Evolutionary conservation across 805 yeast species (phyloP).

Genomic region (Kluyveromyces dobzhanskii): DNA sequence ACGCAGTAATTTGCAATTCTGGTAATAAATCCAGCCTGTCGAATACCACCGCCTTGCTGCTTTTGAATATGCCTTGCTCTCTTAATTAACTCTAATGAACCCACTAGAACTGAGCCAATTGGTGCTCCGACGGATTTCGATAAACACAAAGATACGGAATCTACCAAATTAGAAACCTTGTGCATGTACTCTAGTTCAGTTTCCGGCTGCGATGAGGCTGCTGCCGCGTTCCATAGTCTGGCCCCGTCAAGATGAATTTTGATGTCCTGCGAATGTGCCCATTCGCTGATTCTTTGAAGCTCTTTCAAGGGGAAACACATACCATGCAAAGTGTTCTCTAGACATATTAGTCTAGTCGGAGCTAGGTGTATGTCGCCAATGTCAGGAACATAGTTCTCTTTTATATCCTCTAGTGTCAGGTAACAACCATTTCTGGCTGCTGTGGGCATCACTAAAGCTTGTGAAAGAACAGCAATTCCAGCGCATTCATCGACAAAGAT

Average conservation of each 20-base stretch:
- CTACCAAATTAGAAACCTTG: conserved; percentile 61
- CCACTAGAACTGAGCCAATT: conserved; percentile 71
- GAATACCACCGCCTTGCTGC: conserved; percentile 79
- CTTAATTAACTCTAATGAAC: conserved; percentile 40
- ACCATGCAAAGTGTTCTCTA: conserved; percentile 78
- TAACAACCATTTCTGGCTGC: conserved; percentile 57
- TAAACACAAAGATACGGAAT: conserved; percentile 68
- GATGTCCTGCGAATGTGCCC: conserved; percentile 47
- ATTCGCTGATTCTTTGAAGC: conserved; percentile 49
- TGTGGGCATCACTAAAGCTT: conserved; percentile 74
- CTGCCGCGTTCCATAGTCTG: conserved; percentile 70
- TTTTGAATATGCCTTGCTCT: conserved; percentile 71
- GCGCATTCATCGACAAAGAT: conserved; percentile 74
- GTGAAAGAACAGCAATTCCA: conserved; percentile 71
- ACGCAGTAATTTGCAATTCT: conserved; percentile 45
- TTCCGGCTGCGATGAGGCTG: conserved; percentile 1
- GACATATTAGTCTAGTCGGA: conserved; percentile 66
- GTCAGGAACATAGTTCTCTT: conserved; percentile 43
- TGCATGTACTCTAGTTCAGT: conserved; percentile 40
- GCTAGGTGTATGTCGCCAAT: conserved; percentile 72
- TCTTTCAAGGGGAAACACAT: conserved; percentile 64
- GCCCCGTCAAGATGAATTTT: conserved; percentile 77
- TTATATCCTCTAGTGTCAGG: conserved; percentile 64
- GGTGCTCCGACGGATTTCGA: conserved; percentile 83
- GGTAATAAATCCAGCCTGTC: conserved; percentile 69